Conservation (phyloP, 1,284 basidiomycete genomes). For the Coniferiporia weirii region DNA sequence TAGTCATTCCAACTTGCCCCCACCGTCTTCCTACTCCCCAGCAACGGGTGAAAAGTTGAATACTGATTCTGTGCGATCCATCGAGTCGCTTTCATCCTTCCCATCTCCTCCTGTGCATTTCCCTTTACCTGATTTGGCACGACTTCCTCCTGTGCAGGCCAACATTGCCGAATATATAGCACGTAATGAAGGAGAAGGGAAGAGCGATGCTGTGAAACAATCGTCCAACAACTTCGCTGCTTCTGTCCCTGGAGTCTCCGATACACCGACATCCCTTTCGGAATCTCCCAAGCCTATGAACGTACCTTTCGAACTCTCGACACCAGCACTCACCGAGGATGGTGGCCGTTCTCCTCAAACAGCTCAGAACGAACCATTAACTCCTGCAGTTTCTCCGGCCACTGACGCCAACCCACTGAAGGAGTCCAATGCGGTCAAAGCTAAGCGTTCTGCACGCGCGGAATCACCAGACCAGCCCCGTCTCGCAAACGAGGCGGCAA, state of each 20-base stretch:
- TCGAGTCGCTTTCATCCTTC: conserved; percentile 65
- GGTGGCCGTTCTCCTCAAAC: neutral
- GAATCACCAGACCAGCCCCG: neutral
- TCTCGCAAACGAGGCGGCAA: neutral
- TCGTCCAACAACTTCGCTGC: neutral
- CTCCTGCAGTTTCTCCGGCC: neutral
- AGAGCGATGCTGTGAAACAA: neutral
- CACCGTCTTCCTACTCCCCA: conserved; percentile 10
- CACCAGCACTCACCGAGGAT: conserved; percentile 4
- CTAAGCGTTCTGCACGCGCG: neutral
- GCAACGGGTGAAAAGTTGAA: conserved; percentile 21
- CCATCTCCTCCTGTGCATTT: conserved; percentile 66
- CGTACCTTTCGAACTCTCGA: neutral
- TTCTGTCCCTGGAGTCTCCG: neutral
- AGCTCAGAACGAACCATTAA: conserved; percentile 1
- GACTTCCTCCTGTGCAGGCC: conserved; percentile 3
- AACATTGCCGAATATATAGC: neutral
- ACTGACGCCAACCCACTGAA: neutral
- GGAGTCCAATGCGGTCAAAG: neutral
- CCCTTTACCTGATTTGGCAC: conserved; percentile 47
- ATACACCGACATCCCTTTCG: neutral
- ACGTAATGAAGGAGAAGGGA: neutral
- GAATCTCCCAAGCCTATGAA: neutral
- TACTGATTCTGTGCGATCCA: conserved; percentile 42
- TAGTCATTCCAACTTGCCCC: neutral